Percentiles rank a stretch among this genome's conserved stretches.
These are phyloP conservation scores for Rhizopogon vinicolor DNA, from an alignment of 768 basidiomycete genomes.

Conservation along the genomic window DNA sequence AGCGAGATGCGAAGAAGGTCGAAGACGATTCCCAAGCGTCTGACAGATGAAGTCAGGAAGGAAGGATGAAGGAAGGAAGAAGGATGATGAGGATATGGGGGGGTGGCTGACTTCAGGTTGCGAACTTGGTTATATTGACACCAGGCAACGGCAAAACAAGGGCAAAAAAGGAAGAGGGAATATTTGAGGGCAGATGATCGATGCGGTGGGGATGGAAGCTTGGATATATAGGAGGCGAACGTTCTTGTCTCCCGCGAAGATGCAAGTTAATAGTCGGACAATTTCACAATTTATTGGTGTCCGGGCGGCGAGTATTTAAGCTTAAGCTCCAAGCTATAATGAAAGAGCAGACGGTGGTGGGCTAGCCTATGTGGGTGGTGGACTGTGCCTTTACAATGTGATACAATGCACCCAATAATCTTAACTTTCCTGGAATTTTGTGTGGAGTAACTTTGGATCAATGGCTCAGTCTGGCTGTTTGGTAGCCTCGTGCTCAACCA, in stretches of 20 bases:
- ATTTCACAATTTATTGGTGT: too few species aligned
- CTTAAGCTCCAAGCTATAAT: constrained; percentile 1
- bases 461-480: background rate
- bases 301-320: too few species aligned
- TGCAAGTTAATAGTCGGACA: too few species aligned
- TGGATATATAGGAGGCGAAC: background rate
- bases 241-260: background rate
- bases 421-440: background rate
- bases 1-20: background rate
- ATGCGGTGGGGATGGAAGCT: background rate
- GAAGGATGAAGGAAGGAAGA: background rate
- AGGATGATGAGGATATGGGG: background rate
- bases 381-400: background rate
- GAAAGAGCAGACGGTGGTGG: background rate
- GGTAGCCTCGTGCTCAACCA: constrained; percentile 11
- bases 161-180: background rate
- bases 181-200: constrained; percentile 1
- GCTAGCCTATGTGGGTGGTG: background rate
- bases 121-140: background rate
- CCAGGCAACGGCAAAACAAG: background rate
- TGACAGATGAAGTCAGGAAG: background rate
- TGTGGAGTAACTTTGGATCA: constrained; percentile 5
- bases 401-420: background rate
- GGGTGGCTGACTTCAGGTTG: background rate
- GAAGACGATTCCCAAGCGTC: background rate